Percentiles rank a stretch among this genome's conserved stretches.
Evolutionary conservation across 768 basidiomycete species (phyloP).

Genomic region (Postia placenta): DNA sequence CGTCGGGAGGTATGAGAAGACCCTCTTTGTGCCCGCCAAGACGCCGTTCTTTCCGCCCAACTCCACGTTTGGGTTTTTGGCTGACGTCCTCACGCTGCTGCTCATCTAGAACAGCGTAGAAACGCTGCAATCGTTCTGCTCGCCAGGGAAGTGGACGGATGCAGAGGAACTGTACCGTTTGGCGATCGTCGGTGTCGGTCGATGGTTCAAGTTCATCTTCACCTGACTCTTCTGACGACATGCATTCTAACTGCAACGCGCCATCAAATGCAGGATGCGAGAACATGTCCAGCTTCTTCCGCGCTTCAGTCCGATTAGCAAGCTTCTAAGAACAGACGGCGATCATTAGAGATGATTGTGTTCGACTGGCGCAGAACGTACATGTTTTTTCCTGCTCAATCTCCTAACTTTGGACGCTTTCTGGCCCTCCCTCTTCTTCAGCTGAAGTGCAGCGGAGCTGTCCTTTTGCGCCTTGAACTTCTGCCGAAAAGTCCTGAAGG

Average conservation of each 20-base stretch:
- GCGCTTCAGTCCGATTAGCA: slow-evolving; percentile 52
- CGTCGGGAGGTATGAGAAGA: slow-evolving; percentile 53
- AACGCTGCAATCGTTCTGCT: slow-evolving; percentile 54
- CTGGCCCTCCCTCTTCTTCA: slow-evolving; percentile 48
- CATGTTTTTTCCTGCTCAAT: slow-evolving; percentile 54
- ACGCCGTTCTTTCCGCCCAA: slow-evolving; percentile 48
- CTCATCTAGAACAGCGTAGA: slow-evolving; percentile 57
- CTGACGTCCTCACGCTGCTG: slow-evolving; percentile 41
- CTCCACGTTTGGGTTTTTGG: slow-evolving; percentile 48
- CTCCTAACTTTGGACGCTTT: slow-evolving; percentile 62
- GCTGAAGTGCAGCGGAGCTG: slow-evolving; percentile 31
- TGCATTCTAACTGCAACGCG: slow-evolving; percentile 67
- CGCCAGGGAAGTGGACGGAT: slow-evolving; percentile 64
- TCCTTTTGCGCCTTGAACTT: slow-evolving; percentile 63
- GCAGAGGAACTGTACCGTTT: slow-evolving; percentile 34
- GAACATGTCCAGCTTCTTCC: slow-evolving; percentile 46
- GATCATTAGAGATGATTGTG: too few relatives aligned
- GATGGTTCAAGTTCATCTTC: slow-evolving; percentile 31
- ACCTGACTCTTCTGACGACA: slow-evolving; percentile 78
- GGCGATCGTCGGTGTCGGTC: slow-evolving; percentile 11
- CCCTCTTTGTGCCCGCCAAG: slow-evolving; percentile 52
- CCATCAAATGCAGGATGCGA: slow-evolving; percentile 63
- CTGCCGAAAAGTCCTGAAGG: slow-evolving; percentile 60
- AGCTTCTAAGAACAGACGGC: slow-evolving; percentile 48
- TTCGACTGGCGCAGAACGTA: too few relatives aligned